phyloP scores from a whole-genome alignment of 108 stramenopile species.

The Skeletonema grethae region DNA sequence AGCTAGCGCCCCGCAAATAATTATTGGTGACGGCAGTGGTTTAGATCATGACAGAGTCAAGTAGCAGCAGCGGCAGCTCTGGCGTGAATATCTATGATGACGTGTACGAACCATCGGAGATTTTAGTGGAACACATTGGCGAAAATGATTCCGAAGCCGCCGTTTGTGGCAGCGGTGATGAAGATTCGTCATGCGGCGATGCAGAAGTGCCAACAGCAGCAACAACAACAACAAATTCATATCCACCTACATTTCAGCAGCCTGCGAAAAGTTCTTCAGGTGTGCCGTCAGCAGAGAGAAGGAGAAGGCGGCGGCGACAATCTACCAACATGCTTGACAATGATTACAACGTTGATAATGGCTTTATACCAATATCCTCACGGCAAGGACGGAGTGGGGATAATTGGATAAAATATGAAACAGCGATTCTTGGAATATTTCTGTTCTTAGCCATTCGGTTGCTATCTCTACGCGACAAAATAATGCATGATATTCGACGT shows the following conservation, averaged over 20 bases:
- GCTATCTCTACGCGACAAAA: not conserved
- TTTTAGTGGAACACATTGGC: not conserved
- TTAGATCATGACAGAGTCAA: not conserved
- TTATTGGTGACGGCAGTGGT: not conserved
- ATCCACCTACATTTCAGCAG: not conserved
- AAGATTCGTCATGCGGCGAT: not conserved
- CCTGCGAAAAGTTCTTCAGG: not conserved
- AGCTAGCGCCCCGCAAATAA: too few species aligned
- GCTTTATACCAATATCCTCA: not conserved
- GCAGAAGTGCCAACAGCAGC: not conserved
- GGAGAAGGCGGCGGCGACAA: not conserved
- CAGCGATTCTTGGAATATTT: not conserved
- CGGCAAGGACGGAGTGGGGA: not conserved
- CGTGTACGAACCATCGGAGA: not conserved
- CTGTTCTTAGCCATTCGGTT: not conserved
- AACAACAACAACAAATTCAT: not conserved
- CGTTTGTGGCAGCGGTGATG: not conserved
- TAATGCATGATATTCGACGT: not conserved
- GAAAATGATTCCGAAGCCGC: not conserved
- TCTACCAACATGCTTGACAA: not conserved
- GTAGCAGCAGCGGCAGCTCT: not conserved
- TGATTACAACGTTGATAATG: not conserved
- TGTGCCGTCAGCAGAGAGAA: conserved; percentile 1
- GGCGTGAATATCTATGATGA: not conserved
- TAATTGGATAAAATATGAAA: not conserved